phyloP scores from a whole-genome alignment of 1,284 basidiomycete genomes.

The Hemileia vastatrix region DNA sequence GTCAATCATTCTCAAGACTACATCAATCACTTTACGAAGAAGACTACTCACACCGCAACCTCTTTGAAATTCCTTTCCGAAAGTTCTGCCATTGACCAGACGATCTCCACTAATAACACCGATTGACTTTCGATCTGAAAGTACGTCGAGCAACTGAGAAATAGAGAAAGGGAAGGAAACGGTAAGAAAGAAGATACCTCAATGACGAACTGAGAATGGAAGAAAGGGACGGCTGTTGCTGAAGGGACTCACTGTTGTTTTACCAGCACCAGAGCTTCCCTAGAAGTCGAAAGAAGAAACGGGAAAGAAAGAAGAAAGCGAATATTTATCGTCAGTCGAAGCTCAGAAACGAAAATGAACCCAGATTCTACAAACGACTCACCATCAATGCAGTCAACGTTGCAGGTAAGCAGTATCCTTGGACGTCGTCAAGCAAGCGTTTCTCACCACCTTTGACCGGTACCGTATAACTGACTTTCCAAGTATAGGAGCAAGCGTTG shows the following conservation, averaged over 20 bases:
- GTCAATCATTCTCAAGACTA: too few species aligned
- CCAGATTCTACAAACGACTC: not conserved
- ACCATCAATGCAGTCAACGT: constrained; percentile 60
- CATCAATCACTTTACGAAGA: constrained; percentile 57
- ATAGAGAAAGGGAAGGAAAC: too few species aligned
- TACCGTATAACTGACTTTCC: constrained; percentile 46
- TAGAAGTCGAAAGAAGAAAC: constrained; percentile 16
- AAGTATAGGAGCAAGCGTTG: constrained; percentile 19
- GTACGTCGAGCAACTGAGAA: constrained; percentile 58
- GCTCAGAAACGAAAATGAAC: not conserved
- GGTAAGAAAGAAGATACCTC: too few species aligned
- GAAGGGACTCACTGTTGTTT: constrained; percentile 26
- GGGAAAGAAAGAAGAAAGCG: too few species aligned
- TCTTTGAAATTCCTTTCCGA: constrained; percentile 64
- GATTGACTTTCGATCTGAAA: constrained; percentile 66
- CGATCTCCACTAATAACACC: constrained; percentile 71
- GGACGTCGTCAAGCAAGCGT: constrained; percentile 49
- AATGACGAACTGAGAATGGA: too few species aligned
- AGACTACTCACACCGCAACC: constrained; percentile 58
- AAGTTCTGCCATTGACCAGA: constrained; percentile 63
- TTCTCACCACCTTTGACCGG: constrained; percentile 50
- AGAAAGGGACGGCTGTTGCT: too few species aligned
- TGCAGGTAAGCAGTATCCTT: constrained; percentile 67
- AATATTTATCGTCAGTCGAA: not conserved
- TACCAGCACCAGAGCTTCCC: constrained; percentile 59